These are phyloP conservation scores for Byssothecium circinans DNA, from an alignment of 2,329 filamentous ascomycete species.

Conservation along the genomic window DNA sequence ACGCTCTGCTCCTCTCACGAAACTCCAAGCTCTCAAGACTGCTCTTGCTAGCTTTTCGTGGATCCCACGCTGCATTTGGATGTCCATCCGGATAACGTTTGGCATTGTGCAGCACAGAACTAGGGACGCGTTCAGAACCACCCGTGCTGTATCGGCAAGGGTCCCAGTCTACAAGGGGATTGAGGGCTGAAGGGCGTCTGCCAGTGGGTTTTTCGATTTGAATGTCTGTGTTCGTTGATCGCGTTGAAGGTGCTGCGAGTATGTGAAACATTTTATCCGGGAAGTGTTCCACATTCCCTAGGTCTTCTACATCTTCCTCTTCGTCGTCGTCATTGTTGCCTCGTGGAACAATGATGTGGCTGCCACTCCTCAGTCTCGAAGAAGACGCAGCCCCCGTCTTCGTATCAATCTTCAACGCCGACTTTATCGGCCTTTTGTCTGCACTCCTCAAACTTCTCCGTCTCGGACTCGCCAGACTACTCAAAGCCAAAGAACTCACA, in stretches of 20 bases:
- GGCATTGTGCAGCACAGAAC: slow-evolving; percentile 7
- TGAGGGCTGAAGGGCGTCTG: background rate
- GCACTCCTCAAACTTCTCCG: slow-evolving; percentile 10
- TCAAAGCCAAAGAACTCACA: slow-evolving; percentile 8
- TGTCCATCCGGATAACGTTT: background rate
- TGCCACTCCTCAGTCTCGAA: background rate
- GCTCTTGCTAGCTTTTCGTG: slow-evolving; percentile 6
- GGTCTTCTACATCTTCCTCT: background rate
- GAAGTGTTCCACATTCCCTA: too few species aligned
- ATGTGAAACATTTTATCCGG: too few species aligned
- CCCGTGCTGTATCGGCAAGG: background rate
- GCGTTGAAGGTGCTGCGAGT: background rate
- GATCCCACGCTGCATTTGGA: slow-evolving; percentile 12
- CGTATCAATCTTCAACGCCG: slow-evolving; percentile 10
- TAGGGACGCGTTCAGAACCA: slow-evolving; percentile 6
- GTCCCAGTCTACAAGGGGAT: slow-evolving; percentile 8
- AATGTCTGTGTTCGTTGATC: slow-evolving; percentile 3
- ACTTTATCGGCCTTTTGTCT: slow-evolving; percentile 1
- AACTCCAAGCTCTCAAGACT: slow-evolving; percentile 9
- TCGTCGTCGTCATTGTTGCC: background rate
- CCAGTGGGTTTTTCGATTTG: background rate
- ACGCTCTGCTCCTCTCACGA: background rate
- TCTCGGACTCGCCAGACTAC: slow-evolving; percentile 3
- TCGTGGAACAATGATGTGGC: background rate
- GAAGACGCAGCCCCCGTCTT: background rate